Evolutionary conservation across 345 rosid species (phyloP).

Genomic region (Streptanthus diversifolius): DNA sequence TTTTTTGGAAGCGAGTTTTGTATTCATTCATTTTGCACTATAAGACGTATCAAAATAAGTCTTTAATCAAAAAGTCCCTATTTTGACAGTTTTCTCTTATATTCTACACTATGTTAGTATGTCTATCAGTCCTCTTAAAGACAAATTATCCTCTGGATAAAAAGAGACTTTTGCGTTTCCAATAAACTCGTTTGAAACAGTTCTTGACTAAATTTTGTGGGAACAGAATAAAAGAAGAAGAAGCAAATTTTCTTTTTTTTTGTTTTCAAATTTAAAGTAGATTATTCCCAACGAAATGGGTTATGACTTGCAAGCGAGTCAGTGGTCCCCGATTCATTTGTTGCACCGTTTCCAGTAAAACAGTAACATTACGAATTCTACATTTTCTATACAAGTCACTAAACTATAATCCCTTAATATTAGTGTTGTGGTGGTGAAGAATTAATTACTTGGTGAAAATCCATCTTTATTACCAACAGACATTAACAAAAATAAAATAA

Average conservation of each 20-base stretch:
- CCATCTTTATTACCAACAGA: no score
- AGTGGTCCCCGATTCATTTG: conserved; percentile 10
- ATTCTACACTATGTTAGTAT: no score
- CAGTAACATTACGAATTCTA: neutral
- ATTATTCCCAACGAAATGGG: conserved; percentile 4
- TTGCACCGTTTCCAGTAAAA: neutral
- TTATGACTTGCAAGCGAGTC: conserved; percentile 2
- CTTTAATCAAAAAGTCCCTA: neutral
- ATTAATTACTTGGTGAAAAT: no score
- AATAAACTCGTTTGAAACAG: neutral
- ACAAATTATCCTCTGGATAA: neutral
- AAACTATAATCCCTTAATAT: no score
- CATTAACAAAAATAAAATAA: no score
- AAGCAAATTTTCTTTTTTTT: conserved; percentile 13
- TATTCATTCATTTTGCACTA: neutral
- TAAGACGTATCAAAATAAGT: neutral
- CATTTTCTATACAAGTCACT: neutral
- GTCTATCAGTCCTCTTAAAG: no score
- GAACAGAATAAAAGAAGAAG: conserved; percentile 18
- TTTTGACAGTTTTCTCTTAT: neutral
- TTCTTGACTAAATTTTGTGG: neutral
- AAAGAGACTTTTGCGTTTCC: neutral
- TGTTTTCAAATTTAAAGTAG: conserved; percentile 7
- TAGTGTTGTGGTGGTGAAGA: no score
- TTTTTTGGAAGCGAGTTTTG: neutral